Conservation (phyloP, 2,329 filamentous ascomycete species). For the Cladosporium sp. region DNA sequence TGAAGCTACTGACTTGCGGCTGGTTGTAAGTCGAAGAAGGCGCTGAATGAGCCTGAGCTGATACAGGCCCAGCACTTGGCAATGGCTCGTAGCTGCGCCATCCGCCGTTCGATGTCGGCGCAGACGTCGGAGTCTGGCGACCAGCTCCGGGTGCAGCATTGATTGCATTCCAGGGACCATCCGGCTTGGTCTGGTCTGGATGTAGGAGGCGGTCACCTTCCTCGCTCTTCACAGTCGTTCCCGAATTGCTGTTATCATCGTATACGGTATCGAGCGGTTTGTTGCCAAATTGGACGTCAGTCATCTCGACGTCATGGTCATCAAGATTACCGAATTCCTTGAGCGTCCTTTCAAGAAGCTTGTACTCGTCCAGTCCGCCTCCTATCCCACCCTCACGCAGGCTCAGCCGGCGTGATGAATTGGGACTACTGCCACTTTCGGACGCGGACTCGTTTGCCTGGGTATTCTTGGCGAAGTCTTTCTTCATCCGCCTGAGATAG, state of each 20-base stretch:
- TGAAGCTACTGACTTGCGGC: constrained; percentile 30
- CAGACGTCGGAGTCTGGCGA: constrained; percentile 27
- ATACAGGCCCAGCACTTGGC: constrained; percentile 23
- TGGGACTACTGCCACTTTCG: constrained; percentile 31
- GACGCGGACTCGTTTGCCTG: constrained; percentile 32
- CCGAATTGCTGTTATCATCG: constrained; percentile 32
- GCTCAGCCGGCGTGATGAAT: constrained; percentile 39
- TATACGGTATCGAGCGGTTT: constrained; percentile 30
- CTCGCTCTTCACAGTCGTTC: constrained; percentile 37
- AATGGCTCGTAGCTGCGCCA: constrained; percentile 35
- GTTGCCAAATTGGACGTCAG: constrained; percentile 22
- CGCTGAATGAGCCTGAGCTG: constrained; percentile 23
- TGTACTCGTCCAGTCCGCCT: constrained; percentile 59
- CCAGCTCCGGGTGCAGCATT: constrained; percentile 34
- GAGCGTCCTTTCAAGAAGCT: constrained; percentile 41
- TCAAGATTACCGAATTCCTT: constrained; percentile 40
- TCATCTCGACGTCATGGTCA: constrained; percentile 41
- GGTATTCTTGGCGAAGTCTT: constrained; percentile 46
- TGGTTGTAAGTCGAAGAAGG: constrained; percentile 19
- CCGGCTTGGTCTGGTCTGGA: constrained; percentile 26
- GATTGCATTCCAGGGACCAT: constrained; percentile 44
- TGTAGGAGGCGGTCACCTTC: constrained; percentile 25
- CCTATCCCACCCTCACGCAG: constrained; percentile 48
- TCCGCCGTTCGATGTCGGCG: constrained; percentile 26
- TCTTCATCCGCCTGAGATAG: constrained; percentile 55